Base-by-base conservation (phyloP, 2,329 filamentous ascomycete species). In the Talaromyces verruculosus region DNA sequence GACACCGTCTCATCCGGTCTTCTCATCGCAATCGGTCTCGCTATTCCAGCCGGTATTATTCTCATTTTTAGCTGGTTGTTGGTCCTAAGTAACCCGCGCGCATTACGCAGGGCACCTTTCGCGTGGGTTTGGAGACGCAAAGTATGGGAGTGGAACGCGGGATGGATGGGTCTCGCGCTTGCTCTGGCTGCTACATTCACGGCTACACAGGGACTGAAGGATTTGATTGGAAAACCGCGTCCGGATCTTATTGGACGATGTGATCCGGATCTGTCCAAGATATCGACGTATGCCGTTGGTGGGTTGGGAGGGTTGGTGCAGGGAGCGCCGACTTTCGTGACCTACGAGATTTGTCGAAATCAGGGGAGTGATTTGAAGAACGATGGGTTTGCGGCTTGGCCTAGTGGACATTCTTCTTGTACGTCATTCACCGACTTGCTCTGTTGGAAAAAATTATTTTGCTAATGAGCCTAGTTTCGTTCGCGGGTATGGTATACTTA, bases 81-180 rank as follows among this genome's bases (percentile, higher is more conserved):
- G 70, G 87, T 95, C 0, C 92, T 92, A 0, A 91, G 91, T 3
- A 53, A 53, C 30, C 84, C 86, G 5, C 89, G 88, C 1, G 88
- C 89, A 0, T 84, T 86, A 17, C 82, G 82, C 49, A 83, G 84
- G 22, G 88, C 89, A 0, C 87, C 91, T 1, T 84, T 84, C 69
- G 77, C 84, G 3, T 79, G 91, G 63, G 83, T 93, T 53, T 93
- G 91, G 88, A 87, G 86, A 74, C 86, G 91, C 69, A 97, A 95
- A 79, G 77, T 97, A 1, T 97, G 94, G 93, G 93, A 97, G 77
- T 88, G 91, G 76, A 92, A 97, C 75, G 88, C 88, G 1, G 93
- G 91, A 66, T 92, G 90, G 87, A 87, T 97, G 72, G 93, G 93
- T 0, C 84, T 97, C 2, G 91, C 84, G 0, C 82, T 97, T 19